Conservation (phyloP, 352 stramenopile genomes). For the Pythium oligandrum region DNA sequence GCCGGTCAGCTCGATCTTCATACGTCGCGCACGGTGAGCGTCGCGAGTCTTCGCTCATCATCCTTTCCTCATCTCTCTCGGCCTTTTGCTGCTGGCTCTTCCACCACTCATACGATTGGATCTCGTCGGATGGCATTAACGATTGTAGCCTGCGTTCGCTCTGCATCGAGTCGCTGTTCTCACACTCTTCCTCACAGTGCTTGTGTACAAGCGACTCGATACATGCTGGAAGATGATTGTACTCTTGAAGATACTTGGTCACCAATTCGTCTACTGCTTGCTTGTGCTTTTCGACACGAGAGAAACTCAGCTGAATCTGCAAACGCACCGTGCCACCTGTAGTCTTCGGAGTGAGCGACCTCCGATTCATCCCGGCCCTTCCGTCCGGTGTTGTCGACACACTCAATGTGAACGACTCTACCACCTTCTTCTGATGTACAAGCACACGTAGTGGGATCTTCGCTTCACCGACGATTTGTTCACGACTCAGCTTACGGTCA, state of each 20-base stretch:
- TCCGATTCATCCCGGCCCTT: too few species aligned
- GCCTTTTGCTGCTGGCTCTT: constrained; percentile 9
- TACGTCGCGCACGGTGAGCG: too few species aligned
- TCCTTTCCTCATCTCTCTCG: background rate
- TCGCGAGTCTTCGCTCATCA: too few species aligned
- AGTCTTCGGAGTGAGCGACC: constrained; percentile 8
- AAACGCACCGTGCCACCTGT: constrained; percentile 32
- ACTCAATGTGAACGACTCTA: constrained; percentile 55
- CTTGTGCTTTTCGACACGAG: constrained; percentile 52
- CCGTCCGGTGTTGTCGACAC: constrained; percentile 3
- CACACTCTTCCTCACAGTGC: too few species aligned
- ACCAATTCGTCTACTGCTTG: constrained; percentile 58
- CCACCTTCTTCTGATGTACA: constrained; percentile 54
- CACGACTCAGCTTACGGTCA: constrained; percentile 56
- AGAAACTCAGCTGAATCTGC: constrained; percentile 62
- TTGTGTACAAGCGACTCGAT: constrained; percentile 23
- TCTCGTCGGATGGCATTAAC: too few species aligned
- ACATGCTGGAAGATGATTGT: constrained; percentile 52
- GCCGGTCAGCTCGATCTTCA: background rate
- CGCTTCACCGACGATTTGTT: constrained; percentile 65
- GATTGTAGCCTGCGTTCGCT: too few species aligned
- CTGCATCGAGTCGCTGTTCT: too few species aligned
- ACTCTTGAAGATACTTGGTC: constrained; percentile 41
- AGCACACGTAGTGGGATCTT: constrained; percentile 55
- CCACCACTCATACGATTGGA: constrained; percentile 20